phyloP scores from a whole-genome alignment of 2,329 filamentous ascomycete genomes.

The Dactylellina leptospora region DNA sequence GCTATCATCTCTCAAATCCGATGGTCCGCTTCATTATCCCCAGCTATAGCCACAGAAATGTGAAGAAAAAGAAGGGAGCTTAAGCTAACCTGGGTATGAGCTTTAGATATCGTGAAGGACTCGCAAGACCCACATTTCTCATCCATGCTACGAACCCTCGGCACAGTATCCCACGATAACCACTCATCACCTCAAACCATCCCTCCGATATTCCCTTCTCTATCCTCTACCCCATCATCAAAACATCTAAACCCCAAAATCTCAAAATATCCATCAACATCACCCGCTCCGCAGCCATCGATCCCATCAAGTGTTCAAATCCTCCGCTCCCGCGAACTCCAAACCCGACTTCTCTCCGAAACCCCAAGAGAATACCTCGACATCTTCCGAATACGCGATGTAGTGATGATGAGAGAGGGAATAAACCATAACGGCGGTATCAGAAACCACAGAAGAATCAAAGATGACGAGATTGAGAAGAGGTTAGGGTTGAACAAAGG shows the following conservation, averaged over 20 bases:
- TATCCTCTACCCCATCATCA: not conserved
- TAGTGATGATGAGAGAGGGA: slow-evolving; percentile 49
- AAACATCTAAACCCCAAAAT: not conserved
- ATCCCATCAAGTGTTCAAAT: slow-evolving; percentile 35
- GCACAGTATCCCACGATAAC: slow-evolving; percentile 48
- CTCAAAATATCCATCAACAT: not conserved
- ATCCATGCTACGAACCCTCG: slow-evolving; percentile 51
- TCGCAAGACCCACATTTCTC: slow-evolving; percentile 51
- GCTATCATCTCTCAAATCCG: slow-evolving; percentile 29
- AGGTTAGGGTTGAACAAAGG: slow-evolving; percentile 42
- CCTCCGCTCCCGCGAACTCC: slow-evolving; percentile 34
- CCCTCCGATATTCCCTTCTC: not conserved
- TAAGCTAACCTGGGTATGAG: no score
- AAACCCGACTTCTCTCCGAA: slow-evolving; percentile 3
- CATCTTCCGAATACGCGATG: slow-evolving; percentile 49
- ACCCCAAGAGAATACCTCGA: slow-evolving; percentile 40
- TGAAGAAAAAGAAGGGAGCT: no score
- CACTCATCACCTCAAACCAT: slow-evolving; percentile 4
- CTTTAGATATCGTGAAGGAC: slow-evolving; percentile 41
- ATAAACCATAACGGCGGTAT: slow-evolving; percentile 27
- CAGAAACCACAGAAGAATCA: slow-evolving; percentile 18
- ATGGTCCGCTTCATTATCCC: slow-evolving; percentile 19
- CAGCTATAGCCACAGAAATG: no score
- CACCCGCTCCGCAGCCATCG: not conserved
- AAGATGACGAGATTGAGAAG: slow-evolving; percentile 49